Base-by-base conservation (phyloP, 441 rosid genomes). In the Monsonia emarginata region DNA sequence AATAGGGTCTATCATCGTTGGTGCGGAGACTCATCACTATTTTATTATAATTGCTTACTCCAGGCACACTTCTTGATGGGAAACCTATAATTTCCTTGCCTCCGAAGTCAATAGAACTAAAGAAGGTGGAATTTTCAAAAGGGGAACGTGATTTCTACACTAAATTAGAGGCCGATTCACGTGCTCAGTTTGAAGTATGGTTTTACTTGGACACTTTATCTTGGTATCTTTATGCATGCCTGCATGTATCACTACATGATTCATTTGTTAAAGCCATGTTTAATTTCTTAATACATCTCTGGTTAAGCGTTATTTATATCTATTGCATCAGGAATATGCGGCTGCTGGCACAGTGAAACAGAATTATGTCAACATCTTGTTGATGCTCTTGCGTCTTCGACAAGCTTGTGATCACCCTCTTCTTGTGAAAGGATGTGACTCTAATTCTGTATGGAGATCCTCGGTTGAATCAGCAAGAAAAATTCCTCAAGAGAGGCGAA, bases 351-450 rank as follows among this genome's bases (percentile, higher is more conserved):
- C 94, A 58, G 92, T 91, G 28, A 89, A 85, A 73, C 92, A 89
- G 72, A 91, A 89, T 77, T 91, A 89, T 50, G 96, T 87, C 46
- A 91, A 91, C 76, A 89, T 91, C 75, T 79, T 91, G 77, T 76
- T 91, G 83, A 89, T 91, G 97, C 91, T 91, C 69, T 76, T 91
- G 85, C 95, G 97, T 50, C 95, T 91, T 70, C 89, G 96, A 60
- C 97, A 91, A 83, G 96, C 97, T 38, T 91, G 96, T 69, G 97
- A 89, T 79, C 94, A 91, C 70, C 97, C 92, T 68, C 89, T 85
- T 81, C 92, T 91, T 60, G 96, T 91, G 34, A 87, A 81, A 70
- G 96, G 92, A 9, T 68, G 68, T 50, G 84, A 85, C 80, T 82
- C 84, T 71, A 78, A 28, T 78, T 79, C 84, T 59, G 71, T 65